A percentile compares a stretch with the other conserved stretches of the same genome.
Conservation (phyloP, 2,329 filamentous ascomycete genomes). For the Periconia sp. region DNA sequence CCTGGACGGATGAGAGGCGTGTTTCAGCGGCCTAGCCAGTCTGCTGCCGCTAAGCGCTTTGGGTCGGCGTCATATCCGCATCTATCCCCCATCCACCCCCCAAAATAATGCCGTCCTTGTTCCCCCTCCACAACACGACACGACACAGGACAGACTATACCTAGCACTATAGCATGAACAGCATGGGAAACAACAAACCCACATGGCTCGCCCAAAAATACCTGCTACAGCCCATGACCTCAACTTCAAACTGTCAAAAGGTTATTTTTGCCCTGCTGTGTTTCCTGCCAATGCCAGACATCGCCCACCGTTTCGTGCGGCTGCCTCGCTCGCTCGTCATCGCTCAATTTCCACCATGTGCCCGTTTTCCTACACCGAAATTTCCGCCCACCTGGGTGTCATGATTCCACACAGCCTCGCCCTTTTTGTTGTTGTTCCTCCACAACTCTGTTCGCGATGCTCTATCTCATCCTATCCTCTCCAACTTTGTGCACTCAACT, state of each 20-base stretch:
- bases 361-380: neutral
- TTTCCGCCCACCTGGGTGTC: neutral
- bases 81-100: no score
- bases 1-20: no score
- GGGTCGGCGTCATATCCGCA: no score
- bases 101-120: no score
- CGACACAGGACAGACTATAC: no score
- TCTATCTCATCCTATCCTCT: neutral
- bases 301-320: neutral
- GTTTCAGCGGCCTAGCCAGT: no score
- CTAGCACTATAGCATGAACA: no score
- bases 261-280: neutral
- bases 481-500: neutral
- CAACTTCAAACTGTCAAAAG: neutral
- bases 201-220: neutral
- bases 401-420: neutral
- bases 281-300: neutral
- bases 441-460: neutral
- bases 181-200: neutral
- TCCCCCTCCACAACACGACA: no score
- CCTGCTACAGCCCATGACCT: neutral
- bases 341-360: neutral
- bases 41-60: no score
- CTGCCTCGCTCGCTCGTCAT: neutral
- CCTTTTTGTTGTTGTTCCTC: neutral